A percentile compares a stretch with the other conserved stretches of the same genome.
Evolutionary conservation across 2,329 filamentous ascomycete genomes (phyloP).

Genomic region (Colletotrichum cereale): DNA sequence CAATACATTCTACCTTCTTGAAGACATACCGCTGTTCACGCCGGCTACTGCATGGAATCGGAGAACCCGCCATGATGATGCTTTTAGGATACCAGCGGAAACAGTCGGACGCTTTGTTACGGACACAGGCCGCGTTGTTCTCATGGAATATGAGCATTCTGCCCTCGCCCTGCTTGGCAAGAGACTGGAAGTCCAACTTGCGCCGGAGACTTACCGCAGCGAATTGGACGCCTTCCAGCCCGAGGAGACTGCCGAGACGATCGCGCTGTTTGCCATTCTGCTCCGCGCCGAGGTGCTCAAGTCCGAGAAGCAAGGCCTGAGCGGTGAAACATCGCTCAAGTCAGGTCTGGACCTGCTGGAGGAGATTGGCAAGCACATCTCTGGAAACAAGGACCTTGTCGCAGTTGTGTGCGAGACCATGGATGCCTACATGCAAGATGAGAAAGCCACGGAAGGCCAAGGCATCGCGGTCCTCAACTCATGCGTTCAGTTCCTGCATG

Average conservation of each 20-base stretch:
- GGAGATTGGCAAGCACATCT: slow-evolving; percentile 66
- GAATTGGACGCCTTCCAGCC: slow-evolving; percentile 66
- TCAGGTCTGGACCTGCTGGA: slow-evolving; percentile 64
- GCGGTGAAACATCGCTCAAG: slow-evolving; percentile 43
- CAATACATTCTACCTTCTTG: slow-evolving; percentile 79
- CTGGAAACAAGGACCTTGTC: slow-evolving; percentile 79
- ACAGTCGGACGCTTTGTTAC: slow-evolving; percentile 80
- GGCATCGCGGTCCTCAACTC: slow-evolving; percentile 75
- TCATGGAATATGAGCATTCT: slow-evolving; percentile 84
- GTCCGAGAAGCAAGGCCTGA: slow-evolving; percentile 42
- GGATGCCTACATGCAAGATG: slow-evolving; percentile 75
- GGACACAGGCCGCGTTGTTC: slow-evolving; percentile 80
- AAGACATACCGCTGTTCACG: slow-evolving; percentile 73
- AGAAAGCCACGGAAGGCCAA: slow-evolving; percentile 67
- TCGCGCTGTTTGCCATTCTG: slow-evolving; percentile 79
- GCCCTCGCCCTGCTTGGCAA: slow-evolving; percentile 84
- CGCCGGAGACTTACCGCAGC: slow-evolving; percentile 66
- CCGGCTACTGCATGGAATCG: slow-evolving; percentile 59
- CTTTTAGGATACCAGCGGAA: slow-evolving; percentile 74
- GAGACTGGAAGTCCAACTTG: slow-evolving; percentile 76
- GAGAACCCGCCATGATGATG: slow-evolving; percentile 59
- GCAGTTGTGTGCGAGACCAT: slow-evolving; percentile 87
- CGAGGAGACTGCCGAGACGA: slow-evolving; percentile 78
- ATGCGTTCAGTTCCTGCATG: slow-evolving; percentile 84
- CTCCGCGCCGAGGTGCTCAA: slow-evolving; percentile 66